Conservation (phyloP, 1,284 basidiomycete genomes). For the Marasmius sp. region DNA sequence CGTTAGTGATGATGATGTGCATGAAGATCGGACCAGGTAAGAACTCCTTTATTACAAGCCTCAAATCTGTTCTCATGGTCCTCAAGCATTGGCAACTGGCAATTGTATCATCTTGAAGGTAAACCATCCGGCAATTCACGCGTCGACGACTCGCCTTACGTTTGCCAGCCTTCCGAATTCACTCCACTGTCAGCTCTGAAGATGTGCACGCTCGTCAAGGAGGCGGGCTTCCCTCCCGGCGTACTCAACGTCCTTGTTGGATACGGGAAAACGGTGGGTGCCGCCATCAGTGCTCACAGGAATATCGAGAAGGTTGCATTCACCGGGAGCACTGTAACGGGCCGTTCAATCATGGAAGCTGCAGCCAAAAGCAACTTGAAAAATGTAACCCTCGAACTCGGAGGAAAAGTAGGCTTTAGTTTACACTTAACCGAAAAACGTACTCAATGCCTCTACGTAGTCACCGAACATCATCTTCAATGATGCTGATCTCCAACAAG, state of each 20-base stretch:
- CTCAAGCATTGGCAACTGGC: slow-evolving; percentile 56
- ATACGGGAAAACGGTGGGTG: slow-evolving; percentile 66
- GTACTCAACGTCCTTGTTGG: slow-evolving; percentile 52
- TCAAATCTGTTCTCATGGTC: background rate
- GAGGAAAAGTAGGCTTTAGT: slow-evolving; percentile 69
- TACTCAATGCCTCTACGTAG: background rate
- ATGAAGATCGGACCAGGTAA: slow-evolving; percentile 78
- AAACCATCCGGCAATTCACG: slow-evolving; percentile 25
- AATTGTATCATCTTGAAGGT: slow-evolving; percentile 78
- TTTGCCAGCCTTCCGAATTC: slow-evolving; percentile 70
- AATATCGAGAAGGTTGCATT: slow-evolving; percentile 63
- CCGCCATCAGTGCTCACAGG: slow-evolving; percentile 52
- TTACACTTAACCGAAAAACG: background rate
- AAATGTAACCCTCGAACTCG: slow-evolving; percentile 81
- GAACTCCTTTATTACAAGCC: background rate
- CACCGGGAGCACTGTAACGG: slow-evolving; percentile 74
- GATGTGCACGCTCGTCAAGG: slow-evolving; percentile 41
- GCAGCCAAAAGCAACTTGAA: slow-evolving; percentile 74
- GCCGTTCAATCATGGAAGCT: slow-evolving; percentile 75
- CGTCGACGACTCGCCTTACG: slow-evolving; percentile 47
- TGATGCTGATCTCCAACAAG: slow-evolving; percentile 75
- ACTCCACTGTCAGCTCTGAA: slow-evolving; percentile 80
- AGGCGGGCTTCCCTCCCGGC: slow-evolving; percentile 66
- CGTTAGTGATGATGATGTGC: slow-evolving; percentile 51
- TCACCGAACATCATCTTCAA: slow-evolving; percentile 73